Evolutionary conservation across 805 yeast species (phyloP).

Genomic region (Starmerella apis): DNA sequence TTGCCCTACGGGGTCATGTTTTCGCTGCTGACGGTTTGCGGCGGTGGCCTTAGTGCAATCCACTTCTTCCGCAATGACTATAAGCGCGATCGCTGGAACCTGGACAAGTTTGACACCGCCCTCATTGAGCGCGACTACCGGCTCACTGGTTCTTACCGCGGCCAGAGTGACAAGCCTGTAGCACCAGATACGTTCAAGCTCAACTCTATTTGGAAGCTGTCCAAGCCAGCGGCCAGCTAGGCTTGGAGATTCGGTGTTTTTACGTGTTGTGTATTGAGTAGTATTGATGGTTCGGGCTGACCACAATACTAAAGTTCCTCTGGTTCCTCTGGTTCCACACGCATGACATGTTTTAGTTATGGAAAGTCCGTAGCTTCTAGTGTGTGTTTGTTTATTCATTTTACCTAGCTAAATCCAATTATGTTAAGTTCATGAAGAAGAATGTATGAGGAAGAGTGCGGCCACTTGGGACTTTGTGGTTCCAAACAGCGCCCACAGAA

Average conservation of each 20-base stretch:
- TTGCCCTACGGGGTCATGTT: conserved; percentile 52
- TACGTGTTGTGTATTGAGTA: no score
- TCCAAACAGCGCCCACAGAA: conserved; percentile 6
- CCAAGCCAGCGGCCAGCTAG: conserved; percentile 20
- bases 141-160: conserved; percentile 64
- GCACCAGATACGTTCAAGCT: conserved; percentile 75
- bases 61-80: conserved; percentile 41
- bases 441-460: conserved; percentile 9
- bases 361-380: no score
- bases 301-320: no score
- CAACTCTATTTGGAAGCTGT: conserved; percentile 40
- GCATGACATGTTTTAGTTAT: no score
- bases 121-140: conserved; percentile 65
- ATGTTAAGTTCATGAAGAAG: conserved; percentile 17
- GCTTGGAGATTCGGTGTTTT: no score
- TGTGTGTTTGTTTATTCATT: not conserved
- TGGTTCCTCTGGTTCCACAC: no score
- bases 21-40: conserved; percentile 43
- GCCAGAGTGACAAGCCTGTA: conserved; percentile 50
- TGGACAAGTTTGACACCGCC: conserved; percentile 44
- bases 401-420: no score
- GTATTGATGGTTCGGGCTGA: no score
- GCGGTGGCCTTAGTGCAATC: conserved; percentile 40
- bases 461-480: conserved; percentile 11
- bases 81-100: conserved; percentile 44